Evolutionary conservation across 306 rosid species (phyloP).

Genomic region (Carpinus viminea): DNA sequence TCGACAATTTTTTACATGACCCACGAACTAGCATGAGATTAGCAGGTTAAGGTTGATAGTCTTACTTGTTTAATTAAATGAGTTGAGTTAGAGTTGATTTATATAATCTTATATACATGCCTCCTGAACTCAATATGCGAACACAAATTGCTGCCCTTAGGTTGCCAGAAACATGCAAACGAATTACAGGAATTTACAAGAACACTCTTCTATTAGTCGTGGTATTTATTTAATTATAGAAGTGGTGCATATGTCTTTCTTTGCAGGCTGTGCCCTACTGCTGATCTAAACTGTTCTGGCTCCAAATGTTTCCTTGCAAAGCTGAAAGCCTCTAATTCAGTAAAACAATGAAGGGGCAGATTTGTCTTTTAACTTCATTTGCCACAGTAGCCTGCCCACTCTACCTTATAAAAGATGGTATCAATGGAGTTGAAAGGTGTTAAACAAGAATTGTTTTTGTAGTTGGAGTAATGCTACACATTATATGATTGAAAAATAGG

Average conservation of each 20-base stretch:
- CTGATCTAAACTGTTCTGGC: constrained; percentile 13
- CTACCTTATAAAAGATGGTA: background rate
- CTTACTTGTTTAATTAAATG: no score
- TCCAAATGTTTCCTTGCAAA: background rate
- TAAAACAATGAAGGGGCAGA: background rate
- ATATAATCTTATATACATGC: no score
- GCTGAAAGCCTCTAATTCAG: background rate
- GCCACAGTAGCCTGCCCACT: background rate
- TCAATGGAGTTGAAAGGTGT: background rate
- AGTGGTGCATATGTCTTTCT: background rate
- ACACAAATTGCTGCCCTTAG: no score
- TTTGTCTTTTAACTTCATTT: background rate
- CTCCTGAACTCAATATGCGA: no score
- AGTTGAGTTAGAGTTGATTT: no score
- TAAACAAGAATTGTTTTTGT: background rate
- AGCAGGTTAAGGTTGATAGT: no score
- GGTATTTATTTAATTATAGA: background rate
- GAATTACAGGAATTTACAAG: background rate
- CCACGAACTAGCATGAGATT: no score
- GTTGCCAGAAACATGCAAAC: background rate
- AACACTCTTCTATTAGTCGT: background rate
- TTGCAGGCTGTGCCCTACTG: constrained; percentile 5
- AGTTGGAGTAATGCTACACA: background rate
- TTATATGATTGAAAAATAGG: no score
- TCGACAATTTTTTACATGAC: no score